Base-by-base conservation (phyloP, 768 basidiomycete species). In the Panellus pusillus region DNA sequence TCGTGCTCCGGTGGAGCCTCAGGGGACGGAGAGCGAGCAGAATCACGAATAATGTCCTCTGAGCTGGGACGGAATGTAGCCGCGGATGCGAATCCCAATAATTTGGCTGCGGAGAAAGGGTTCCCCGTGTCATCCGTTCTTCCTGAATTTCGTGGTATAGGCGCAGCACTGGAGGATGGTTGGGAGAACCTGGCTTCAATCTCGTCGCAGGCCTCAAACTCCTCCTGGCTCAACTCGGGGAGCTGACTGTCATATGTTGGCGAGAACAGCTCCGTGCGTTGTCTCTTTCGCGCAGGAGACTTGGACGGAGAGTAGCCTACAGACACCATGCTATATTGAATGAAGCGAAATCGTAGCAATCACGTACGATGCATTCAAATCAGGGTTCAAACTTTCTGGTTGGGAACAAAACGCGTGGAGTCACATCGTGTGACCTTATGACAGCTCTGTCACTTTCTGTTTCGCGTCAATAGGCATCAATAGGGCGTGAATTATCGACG, bases 221-320 rank as follows among this genome's bases (percentile, higher is more conserved):
- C 79, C 31, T 82, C 78, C 54, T 81, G 77, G 46, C 77, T 86
- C 48, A 82, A 64, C 18, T 78, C 78, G 7, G 57, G 69, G 19
- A 80, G 63, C 57, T 78, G 78, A 42, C 76, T 72, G 55, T 86
- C 86, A 55, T 83, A 85, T 18, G 80, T 80, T 1, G 87, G 85
- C 0, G 86, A 87, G 0, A 44, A 57, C 6, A 52, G 20, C 43
- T 9, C 35, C 27, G 86, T 74, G 38, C 86, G 75, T 59, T 80
- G 79, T 18, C 82, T 75, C 68, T 89, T 89, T 37, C 73, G 71
- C 9, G 71, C 63, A n/a, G 79, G 80, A 6, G 79, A 80, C 38
- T 62, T 65, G 52, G 70, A 66, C 9, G 73, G 70, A 47, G 67
- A 70, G n/a, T 55, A 42, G 32, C 56, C 61, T 42, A 55, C 62